Conservation (phyloP, 139 green algal genomes). For the Picochlorum sp. region DNA sequence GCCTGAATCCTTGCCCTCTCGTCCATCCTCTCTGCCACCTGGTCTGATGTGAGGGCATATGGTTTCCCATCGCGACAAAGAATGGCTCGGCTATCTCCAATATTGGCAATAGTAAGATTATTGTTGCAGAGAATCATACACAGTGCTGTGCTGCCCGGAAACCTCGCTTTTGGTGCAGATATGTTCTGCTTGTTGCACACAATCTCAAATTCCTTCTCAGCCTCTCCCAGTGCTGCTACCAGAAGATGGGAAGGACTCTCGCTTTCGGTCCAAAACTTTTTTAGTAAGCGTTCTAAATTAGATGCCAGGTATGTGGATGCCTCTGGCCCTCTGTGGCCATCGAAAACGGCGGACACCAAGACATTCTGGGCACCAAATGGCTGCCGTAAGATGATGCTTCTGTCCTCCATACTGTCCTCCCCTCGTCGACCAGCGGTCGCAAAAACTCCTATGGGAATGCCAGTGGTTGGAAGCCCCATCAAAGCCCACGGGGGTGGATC, state of each 20-base stretch:
- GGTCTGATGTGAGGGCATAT: conserved; percentile 64
- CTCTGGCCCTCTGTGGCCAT: conserved; percentile 67
- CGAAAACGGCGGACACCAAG: conserved; percentile 50
- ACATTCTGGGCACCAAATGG: conserved; percentile 5
- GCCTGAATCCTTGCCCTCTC: conserved; percentile 66
- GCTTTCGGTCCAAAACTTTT: conserved; percentile 7
- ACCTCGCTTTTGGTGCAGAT: conserved; percentile 11
- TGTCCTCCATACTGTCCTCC: conserved; percentile 72
- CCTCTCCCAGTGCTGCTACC: conserved; percentile 23
- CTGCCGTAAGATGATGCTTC: conserved; percentile 34
- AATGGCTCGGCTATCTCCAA: conserved; percentile 82
- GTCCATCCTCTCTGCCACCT: conserved; percentile 54
- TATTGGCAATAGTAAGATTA: conserved; percentile 65
- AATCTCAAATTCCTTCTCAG: conserved; percentile 36
- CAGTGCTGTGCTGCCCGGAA: conserved; percentile 68
- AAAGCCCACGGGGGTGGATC: not conserved
- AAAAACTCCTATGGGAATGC: conserved; percentile 23
- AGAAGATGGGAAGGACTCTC: conserved; percentile 25
- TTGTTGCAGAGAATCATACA: conserved; percentile 42
- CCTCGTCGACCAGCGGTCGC: conserved; percentile 18
- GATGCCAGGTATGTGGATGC: conserved; percentile 44
- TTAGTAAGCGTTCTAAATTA: conserved; percentile 32
- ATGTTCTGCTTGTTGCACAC: not conserved
- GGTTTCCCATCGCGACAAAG: conserved; percentile 51
- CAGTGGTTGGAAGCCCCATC: not conserved